Evolutionary conservation across 2,329 filamentous ascomycete species (phyloP).

Genomic region (Aspergillus sp.): DNA sequence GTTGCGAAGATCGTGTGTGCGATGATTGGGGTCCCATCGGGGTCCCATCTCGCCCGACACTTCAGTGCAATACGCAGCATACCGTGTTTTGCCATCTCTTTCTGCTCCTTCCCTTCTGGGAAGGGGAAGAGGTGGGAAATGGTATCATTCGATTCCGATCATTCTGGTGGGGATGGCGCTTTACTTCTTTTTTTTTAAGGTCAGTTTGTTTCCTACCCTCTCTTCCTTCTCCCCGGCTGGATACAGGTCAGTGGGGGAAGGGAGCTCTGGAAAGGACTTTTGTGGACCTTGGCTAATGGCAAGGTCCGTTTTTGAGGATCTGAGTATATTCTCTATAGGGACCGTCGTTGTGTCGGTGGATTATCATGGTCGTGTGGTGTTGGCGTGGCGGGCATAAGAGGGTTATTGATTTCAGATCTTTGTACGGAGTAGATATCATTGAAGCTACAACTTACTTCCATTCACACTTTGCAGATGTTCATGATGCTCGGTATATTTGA

Average conservation of each 20-base stretch:
- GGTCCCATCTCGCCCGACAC: constrained; percentile 47
- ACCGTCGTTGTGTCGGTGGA: neutral
- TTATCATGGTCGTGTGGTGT: neutral
- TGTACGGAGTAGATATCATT: neutral
- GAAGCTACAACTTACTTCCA: neutral
- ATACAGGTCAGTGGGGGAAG: neutral
- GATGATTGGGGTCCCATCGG: constrained; percentile 2
- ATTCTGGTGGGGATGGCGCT: constrained; percentile 76
- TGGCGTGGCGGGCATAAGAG: neutral
- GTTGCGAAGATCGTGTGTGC: constrained; percentile 85
- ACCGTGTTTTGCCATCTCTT: constrained; percentile 37
- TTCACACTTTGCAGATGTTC: too few relatives aligned
- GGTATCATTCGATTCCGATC: constrained; percentile 86
- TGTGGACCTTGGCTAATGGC: constrained; percentile 30
- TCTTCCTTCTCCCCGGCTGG: constrained; percentile 4
- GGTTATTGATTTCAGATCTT: too few relatives aligned
- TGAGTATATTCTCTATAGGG: constrained; percentile 10
- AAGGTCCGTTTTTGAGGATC: constrained; percentile 8
- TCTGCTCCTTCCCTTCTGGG: constrained; percentile 20
- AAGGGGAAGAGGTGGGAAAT: constrained; percentile 24
- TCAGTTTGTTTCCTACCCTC: constrained; percentile 34
- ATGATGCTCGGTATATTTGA: constrained; percentile 9
- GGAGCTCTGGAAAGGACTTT: constrained; percentile 13
- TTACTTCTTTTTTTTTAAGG: constrained; percentile 45
- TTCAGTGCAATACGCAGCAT: constrained; percentile 97